Conservation (phyloP, 495 filamentous ascomycete species). For the Pseudotulostoma volvatum region DNA sequence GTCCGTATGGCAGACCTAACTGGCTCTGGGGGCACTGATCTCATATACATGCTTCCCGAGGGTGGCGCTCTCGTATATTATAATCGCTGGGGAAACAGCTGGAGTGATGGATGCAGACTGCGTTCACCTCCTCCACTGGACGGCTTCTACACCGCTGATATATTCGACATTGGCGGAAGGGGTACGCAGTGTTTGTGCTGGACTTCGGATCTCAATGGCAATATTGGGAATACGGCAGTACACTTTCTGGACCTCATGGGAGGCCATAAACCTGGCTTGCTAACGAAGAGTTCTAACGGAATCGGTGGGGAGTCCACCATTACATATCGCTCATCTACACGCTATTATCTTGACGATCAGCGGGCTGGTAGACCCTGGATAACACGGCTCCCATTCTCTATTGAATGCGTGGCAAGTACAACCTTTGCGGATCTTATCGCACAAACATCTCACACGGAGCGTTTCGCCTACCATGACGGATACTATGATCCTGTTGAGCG, state of each 20-base stretch:
- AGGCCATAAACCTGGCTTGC: slow-evolving; percentile 5
- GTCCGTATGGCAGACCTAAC: slow-evolving; percentile 1
- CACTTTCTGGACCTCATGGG: slow-evolving; percentile 9
- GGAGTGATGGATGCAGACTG: neutral
- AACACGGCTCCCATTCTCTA: slow-evolving; percentile 16
- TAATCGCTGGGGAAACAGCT: slow-evolving; percentile 14
- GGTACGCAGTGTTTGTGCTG: slow-evolving; percentile 15
- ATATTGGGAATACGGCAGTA: neutral
- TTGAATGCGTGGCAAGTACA: slow-evolving; percentile 9
- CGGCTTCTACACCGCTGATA: neutral
- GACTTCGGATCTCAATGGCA: neutral
- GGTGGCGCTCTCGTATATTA: slow-evolving; percentile 6
- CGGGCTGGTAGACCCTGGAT: slow-evolving; percentile 13
- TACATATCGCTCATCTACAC: slow-evolving; percentile 13
- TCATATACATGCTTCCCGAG: slow-evolving; percentile 15
- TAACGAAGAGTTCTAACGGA: slow-evolving; percentile 4
- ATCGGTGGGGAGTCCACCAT: slow-evolving; percentile 10
- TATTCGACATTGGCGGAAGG: slow-evolving; percentile 16
- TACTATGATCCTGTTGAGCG: slow-evolving; percentile 19
- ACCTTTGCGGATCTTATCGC: slow-evolving; percentile 9
- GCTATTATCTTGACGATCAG: slow-evolving; percentile 15
- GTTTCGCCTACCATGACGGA: slow-evolving; percentile 21
- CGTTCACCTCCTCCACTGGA: slow-evolving; percentile 4
- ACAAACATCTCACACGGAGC: neutral
- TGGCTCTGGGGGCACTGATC: slow-evolving; percentile 14